phyloP scores from a whole-genome alignment of 2,329 filamentous ascomycete genomes.

The Nemania bipapillata region DNA sequence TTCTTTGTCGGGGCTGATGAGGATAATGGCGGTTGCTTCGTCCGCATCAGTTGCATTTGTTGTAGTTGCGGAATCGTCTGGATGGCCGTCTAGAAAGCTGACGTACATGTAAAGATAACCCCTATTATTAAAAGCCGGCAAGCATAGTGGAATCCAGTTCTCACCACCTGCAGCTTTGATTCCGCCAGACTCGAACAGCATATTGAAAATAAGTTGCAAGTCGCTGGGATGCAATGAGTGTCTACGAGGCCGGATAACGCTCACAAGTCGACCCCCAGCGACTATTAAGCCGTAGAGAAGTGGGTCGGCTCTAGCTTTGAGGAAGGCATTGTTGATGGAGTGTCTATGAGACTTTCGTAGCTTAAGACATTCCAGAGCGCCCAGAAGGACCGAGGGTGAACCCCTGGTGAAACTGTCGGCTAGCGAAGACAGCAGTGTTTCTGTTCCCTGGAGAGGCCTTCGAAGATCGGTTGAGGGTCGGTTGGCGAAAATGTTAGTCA shows the following conservation, averaged over 20 bases:
- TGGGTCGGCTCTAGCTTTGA: constrained; percentile 79
- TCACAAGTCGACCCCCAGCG: constrained; percentile 90
- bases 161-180: constrained; percentile 91
- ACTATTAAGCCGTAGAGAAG: constrained; percentile 94
- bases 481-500: constrained; percentile 87
- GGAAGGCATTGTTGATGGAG: constrained; percentile 84
- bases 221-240: constrained; percentile 96
- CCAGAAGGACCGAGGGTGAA: constrained; percentile 87
- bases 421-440: constrained; percentile 87
- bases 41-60: constrained; percentile 70
- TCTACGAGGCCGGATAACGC: constrained; percentile 91
- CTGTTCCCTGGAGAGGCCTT: constrained; percentile 89
- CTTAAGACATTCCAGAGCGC: constrained; percentile 91
- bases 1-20: constrained; percentile 93
- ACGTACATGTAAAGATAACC: constrained; percentile 99
- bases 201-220: constrained; percentile 96
- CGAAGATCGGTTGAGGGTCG: constrained; percentile 94
- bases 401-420: constrained; percentile 95
- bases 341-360: constrained; percentile 88
- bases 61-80: constrained; percentile 56
- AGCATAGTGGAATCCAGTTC: constrained; percentile 95
- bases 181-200: constrained; percentile 95
- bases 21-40: constrained; percentile 86
- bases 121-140: constrained; percentile 95
- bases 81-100: constrained; percentile 81